These are phyloP conservation scores for Brassica rapa DNA, from an alignment of 345 rosid genomes.

Conservation along the genomic window DNA sequence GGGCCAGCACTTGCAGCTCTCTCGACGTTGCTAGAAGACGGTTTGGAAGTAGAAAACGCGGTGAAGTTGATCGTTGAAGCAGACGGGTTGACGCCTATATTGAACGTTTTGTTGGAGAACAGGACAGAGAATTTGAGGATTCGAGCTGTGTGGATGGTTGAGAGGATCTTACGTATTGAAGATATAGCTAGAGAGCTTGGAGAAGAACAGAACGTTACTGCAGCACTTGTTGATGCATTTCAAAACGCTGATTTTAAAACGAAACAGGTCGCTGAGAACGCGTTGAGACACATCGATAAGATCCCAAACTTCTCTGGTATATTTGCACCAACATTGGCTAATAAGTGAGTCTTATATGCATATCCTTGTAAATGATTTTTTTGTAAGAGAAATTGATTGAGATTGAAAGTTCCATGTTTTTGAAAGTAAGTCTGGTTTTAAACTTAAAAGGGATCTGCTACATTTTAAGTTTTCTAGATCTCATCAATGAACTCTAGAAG, in stretches of 20 bases:
- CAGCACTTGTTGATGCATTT: conserved; percentile 91
- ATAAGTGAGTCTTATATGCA: conserved; percentile 17
- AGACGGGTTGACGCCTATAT: conserved; percentile 69
- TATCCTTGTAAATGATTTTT: conserved; percentile 34
- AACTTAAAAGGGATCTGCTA: conserved; percentile 9
- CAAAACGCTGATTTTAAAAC: conserved; percentile 87
- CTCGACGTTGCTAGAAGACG: conserved; percentile 82
- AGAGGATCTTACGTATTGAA: conserved; percentile 77
- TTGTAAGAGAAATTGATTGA: neutral
- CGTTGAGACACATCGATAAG: conserved; percentile 81
- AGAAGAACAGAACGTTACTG: conserved; percentile 70
- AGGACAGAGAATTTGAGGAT: conserved; percentile 68
- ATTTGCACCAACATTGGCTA: conserved; percentile 57
- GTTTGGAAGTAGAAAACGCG: conserved; percentile 71
- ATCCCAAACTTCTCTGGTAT: conserved; percentile 95
- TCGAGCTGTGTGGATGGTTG: conserved; percentile 85
- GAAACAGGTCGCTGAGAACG: conserved; percentile 84
- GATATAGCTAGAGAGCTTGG: conserved; percentile 76
- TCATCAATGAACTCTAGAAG: conserved; percentile 78
- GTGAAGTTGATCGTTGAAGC: conserved; percentile 60
- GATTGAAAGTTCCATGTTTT: neutral
- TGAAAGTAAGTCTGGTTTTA: conserved; percentile 17
- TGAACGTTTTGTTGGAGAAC: conserved; percentile 70
- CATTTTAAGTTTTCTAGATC: conserved; percentile 44
- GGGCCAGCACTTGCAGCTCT: conserved; percentile 89